A percentile compares a stretch with the other conserved stretches of the same genome.
Conservation (phyloP, 345 rosid genomes). For the Anastatica hierochuntica region DNA sequence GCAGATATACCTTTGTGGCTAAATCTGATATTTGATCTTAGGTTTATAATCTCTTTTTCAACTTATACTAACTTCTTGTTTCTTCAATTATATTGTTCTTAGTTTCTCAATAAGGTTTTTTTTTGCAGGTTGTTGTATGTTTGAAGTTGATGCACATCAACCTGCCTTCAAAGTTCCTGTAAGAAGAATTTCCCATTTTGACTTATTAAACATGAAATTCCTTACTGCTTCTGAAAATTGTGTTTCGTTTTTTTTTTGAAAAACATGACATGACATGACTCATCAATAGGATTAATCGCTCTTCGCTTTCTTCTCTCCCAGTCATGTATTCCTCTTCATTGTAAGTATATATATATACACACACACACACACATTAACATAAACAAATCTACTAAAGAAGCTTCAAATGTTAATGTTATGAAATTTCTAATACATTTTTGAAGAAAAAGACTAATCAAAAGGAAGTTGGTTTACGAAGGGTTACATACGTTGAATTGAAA, state of each 20-base stretch:
- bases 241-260: not conserved
- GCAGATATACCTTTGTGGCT: slow-evolving; percentile 96
- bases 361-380: not conserved
- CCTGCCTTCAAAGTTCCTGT: slow-evolving; percentile 95
- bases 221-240: not conserved
- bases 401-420: not conserved
- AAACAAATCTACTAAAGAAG: not conserved
- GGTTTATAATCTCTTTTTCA: slow-evolving; percentile 25
- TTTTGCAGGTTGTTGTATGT: slow-evolving; percentile 86
- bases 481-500: no score
- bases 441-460: slow-evolving; percentile 91
- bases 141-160: slow-evolving; percentile 96
- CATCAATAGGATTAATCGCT: slow-evolving; percentile 88
- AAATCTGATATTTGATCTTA: slow-evolving; percentile 97
- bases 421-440: not conserved
- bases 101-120: slow-evolving; percentile 20
- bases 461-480: no score
- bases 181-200: slow-evolving; percentile 20
- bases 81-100: not conserved
- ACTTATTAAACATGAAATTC: not conserved
- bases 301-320: slow-evolving; percentile 84
- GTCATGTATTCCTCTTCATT: slow-evolving; percentile 75
- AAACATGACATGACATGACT: slow-evolving; percentile 89
- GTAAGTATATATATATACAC: slow-evolving; percentile 56
- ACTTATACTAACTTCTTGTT: not conserved